These are phyloP conservation scores for Truncatella angustata DNA, from an alignment of 2,329 filamentous ascomycete species.

Conservation along the genomic window DNA sequence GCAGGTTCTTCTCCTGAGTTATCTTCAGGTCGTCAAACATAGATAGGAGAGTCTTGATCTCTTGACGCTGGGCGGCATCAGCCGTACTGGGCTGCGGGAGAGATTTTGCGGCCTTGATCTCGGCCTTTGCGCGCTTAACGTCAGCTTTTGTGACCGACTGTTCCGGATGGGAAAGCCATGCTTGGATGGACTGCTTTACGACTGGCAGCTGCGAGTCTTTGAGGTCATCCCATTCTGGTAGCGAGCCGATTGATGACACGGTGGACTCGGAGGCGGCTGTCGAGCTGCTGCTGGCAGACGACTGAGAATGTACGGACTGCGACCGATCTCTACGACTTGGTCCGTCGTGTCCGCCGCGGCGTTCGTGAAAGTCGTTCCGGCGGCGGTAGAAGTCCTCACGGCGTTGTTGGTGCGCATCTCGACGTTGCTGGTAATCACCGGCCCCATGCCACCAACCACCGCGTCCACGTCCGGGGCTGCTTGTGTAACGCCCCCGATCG, in stretches of 20 bases:
- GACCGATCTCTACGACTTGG: constrained; percentile 13
- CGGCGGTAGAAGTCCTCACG: too few relatives aligned
- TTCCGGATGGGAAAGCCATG: constrained; percentile 50
- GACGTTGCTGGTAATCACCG: background rate
- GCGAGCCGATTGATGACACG: constrained; percentile 46
- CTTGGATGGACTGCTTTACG: constrained; percentile 40
- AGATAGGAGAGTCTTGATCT: constrained; percentile 43
- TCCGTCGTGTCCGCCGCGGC: background rate
- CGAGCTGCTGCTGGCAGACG: constrained; percentile 35
- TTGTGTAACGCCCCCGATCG: constrained; percentile 13
- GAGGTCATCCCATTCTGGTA: constrained; percentile 53
- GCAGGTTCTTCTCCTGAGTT: constrained; percentile 29
- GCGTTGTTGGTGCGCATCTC: background rate
- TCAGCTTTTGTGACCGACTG: constrained; percentile 45
- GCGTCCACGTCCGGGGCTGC: background rate
- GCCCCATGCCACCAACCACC: background rate
- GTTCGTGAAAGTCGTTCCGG: background rate
- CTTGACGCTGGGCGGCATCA: constrained; percentile 19
- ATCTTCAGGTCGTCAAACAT: constrained; percentile 42
- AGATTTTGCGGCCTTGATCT: constrained; percentile 40
- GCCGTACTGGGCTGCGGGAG: constrained; percentile 6
- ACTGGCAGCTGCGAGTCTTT: constrained; percentile 46
- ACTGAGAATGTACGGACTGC: constrained; percentile 32
- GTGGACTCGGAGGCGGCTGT: constrained; percentile 38
- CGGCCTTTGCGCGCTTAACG: constrained; percentile 38